Conservation (phyloP, 2,329 filamentous ascomycete species). For the Aureobasidium zeae region DNA sequence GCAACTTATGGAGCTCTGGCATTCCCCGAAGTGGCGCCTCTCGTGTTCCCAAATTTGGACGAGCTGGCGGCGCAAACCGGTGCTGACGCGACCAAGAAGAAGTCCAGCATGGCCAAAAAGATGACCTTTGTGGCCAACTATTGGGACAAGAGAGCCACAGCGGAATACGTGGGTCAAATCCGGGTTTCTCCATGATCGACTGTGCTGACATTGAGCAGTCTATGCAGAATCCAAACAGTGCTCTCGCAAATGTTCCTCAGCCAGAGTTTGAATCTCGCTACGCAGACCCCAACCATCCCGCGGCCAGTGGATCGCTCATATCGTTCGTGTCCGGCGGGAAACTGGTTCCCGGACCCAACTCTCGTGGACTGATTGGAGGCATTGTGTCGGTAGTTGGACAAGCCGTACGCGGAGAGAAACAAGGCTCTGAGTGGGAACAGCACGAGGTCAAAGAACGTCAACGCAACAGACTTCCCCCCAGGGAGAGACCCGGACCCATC, state of each 20-base stretch:
- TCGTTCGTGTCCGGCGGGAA: conserved; percentile 39
- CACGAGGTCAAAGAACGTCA: neutral
- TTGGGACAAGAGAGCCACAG: conserved; percentile 7
- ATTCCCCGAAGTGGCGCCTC: conserved; percentile 35
- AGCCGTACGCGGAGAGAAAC: conserved; percentile 8
- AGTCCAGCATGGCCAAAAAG: neutral
- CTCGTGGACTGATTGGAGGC: conserved; percentile 7
- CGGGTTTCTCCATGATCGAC: neutral
- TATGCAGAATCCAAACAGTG: conserved; percentile 9
- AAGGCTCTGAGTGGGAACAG: conserved; percentile 8
- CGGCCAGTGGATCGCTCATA: conserved; percentile 41
- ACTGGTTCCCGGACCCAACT: conserved; percentile 2
- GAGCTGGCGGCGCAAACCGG: neutral
- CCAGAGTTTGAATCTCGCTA: conserved; percentile 35
- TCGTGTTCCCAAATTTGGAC: conserved; percentile 33
- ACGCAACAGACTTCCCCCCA: neutral
- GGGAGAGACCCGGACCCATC: neutral
- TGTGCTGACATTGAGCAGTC: neutral
- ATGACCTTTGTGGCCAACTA: conserved; percentile 7
- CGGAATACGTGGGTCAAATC: conserved; percentile 2
- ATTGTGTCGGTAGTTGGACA: conserved; percentile 1
- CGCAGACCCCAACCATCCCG: conserved; percentile 44
- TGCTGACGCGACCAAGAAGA: neutral
- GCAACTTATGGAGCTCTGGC: conserved; percentile 25
- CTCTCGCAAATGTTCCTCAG: neutral